Conservation (phyloP, 179 eudicot genomes). For the Spinacia oleracea region DNA sequence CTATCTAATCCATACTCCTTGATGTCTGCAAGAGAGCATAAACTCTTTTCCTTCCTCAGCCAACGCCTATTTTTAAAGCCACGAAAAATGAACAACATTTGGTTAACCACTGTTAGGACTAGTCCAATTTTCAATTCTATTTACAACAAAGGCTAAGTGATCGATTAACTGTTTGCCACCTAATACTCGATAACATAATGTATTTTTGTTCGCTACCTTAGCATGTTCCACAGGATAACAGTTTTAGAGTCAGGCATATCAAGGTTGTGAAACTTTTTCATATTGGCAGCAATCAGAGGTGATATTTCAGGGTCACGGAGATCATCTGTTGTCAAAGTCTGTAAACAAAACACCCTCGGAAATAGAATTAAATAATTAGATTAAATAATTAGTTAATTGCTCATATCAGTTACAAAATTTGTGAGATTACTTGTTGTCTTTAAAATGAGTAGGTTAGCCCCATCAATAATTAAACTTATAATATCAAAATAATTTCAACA, state of each 20-base stretch:
- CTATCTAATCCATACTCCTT: constrained; percentile 48
- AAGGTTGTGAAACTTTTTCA: constrained; percentile 73
- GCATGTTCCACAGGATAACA: constrained; percentile 55
- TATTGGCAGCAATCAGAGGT: constrained; percentile 59
- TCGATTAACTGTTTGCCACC: neutral
- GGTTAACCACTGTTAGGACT: neutral
- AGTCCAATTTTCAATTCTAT: neutral
- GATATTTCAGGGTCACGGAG: constrained; percentile 65
- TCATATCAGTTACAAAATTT: no score
- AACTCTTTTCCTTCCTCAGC: constrained; percentile 47
- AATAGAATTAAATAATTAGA: no score
- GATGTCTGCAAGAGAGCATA: constrained; percentile 43
- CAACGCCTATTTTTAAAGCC: constrained; percentile 44
- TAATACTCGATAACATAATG: neutral
- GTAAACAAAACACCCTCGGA: constrained; percentile 17
- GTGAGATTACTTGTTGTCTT: no score
- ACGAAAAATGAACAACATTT: neutral
- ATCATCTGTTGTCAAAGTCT: constrained; percentile 74
- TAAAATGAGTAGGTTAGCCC: no score
- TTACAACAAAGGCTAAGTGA: no score
- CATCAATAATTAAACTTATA: no score
- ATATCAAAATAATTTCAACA: no score
- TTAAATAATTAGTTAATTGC: no score
- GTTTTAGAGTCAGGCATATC: constrained; percentile 68
- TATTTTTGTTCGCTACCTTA: constrained; percentile 45